Evolutionary conservation across 495 filamentous ascomycete species (phyloP), one percentile per base, ranked within the genome.

Genomic region (Neurospora hispaniola): DNA sequence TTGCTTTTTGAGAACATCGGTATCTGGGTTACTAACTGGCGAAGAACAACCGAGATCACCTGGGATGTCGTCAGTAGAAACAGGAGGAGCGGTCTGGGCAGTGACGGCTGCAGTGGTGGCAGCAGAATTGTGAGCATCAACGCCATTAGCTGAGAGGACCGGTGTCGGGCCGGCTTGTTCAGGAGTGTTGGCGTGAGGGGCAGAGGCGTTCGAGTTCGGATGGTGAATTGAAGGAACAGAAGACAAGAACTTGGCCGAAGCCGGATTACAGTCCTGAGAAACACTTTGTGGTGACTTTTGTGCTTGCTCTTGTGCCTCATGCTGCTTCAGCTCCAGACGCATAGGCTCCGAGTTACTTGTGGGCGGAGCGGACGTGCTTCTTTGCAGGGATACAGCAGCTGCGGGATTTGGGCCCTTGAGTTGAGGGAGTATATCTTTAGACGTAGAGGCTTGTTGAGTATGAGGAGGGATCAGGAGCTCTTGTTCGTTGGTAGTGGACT

Each of bases 391-490:
- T 31, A 14, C 5, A 16, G 3, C 2, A 31, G 12, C 11, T 0
- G 14, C 0, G 10, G 20, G 5, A 27, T 2, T 6, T 0, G 11
- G 16, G 23, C 0, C 2, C 23, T 0, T 16, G 23, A 3, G 23
- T 16, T 3, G 48, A 59, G 48, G 23, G 12, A 1, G 0, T 14
- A 0, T 5, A 2, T 59, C 5, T 27, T 59, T 59, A 5, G 48
- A 59, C 23, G 23, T 11, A 6, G 23, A 59, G 12, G 11, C 11
- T 0, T 27, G 10, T 14, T 59, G n/a, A n/a, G n/a, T n/a, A n/a
- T n/a, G n/a, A n/a, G n/a, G n/a, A n/a, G n/a, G n/a, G n/a, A n/a
- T n/a, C n/a, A n/a, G n/a, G n/a, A n/a, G n/a, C n/a, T n/a, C n/a
- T n/a, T n/a, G n/a, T n/a, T n/a, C n/a, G n/a, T n/a, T n/a, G n/a